Conservation (phyloP, 148 eudicot genomes). For the Drosera capensis region DNA sequence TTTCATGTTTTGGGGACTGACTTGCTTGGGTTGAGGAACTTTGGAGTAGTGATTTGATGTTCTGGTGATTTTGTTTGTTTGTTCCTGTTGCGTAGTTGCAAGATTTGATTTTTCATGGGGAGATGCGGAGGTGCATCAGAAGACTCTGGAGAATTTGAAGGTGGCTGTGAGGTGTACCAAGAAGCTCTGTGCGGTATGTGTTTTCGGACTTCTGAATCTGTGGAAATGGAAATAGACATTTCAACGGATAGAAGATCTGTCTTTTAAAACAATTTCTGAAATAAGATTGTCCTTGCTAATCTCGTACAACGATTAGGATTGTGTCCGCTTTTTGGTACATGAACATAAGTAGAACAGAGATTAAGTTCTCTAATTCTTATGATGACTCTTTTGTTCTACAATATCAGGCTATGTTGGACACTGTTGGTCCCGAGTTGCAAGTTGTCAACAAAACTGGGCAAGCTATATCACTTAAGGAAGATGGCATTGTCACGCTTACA, state of each 20-base stretch:
- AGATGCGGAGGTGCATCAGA: conserved; percentile 61
- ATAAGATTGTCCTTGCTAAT: too few species aligned
- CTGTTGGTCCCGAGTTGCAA: conserved; percentile 59
- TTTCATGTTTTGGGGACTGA: background rate
- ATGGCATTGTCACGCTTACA: conserved; percentile 27
- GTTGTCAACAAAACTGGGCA: conserved; percentile 34
- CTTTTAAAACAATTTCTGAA: too few species aligned
- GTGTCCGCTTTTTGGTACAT: too few species aligned
- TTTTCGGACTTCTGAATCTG: background rate
- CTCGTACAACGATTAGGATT: too few species aligned
- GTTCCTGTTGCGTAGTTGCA: conserved; percentile 34
- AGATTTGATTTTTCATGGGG: conserved; percentile 96
- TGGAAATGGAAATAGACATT: too few species aligned
- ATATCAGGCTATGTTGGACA: too few species aligned
- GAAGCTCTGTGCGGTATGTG: conserved; percentile 92
- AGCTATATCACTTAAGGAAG: conserved; percentile 26
- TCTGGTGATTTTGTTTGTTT: background rate
- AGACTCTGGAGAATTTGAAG: conserved; percentile 80
- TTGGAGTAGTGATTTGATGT: background rate
- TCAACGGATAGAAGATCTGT: too few species aligned
- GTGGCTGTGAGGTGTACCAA: conserved; percentile 61
- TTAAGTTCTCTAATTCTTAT: too few species aligned
- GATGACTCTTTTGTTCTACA: too few species aligned
- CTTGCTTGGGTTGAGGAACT: too few species aligned
- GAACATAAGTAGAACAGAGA: too few species aligned